Base-by-base conservation (phyloP, 176 grass and related monocot genomes). In the Avena insularis region DNA sequence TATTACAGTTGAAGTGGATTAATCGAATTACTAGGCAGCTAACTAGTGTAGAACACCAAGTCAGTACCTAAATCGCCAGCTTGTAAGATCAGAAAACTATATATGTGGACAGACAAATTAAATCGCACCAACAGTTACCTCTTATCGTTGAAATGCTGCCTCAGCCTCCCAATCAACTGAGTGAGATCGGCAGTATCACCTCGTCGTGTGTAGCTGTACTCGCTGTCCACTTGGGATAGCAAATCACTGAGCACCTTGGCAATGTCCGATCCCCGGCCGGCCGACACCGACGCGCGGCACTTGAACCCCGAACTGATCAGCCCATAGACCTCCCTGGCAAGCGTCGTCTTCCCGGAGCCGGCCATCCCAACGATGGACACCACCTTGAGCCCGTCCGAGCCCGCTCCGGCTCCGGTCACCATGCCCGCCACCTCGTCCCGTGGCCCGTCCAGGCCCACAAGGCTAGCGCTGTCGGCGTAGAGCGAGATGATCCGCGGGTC, bases 261-360 rank as follows among this genome's bases (percentile, higher is more conserved):
- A 12, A 70, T 60, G 36, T 82, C 71, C 0, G 9, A n/a, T 7
- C 67, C 82, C 19, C 20, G 83, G 2, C 83, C 83, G 19, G 82
- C 16, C 23, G 79, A 78, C 12, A 90, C 62, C 7, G 50, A 54
- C 9, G 71, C 83, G 11, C 1, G 3, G 40, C 79, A 58, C 1
- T 61, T 0, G 61, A 90, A 90, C 9, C 50, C 75, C 27, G 21
- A 0, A 1, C 2, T 0, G 19, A 86, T 14, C 13, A 21, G 71
- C 9, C 6, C 15, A 54, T 45, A 68, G 2, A 86, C 76, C 21
- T 10, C 71, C n/a, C 5, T 14, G 15, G 71, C 83, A 17, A 90
- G 79, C 10, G 88, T 86, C 43, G 88, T 90, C 88, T 90, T 90
- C 79, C 88, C 88, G 10, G 88, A 35, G 13, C 88, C 88, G 8